These are phyloP conservation scores for Suhomyces terraborum DNA, from an alignment of 1,139 yeast genomes.

Conservation along the genomic window DNA sequence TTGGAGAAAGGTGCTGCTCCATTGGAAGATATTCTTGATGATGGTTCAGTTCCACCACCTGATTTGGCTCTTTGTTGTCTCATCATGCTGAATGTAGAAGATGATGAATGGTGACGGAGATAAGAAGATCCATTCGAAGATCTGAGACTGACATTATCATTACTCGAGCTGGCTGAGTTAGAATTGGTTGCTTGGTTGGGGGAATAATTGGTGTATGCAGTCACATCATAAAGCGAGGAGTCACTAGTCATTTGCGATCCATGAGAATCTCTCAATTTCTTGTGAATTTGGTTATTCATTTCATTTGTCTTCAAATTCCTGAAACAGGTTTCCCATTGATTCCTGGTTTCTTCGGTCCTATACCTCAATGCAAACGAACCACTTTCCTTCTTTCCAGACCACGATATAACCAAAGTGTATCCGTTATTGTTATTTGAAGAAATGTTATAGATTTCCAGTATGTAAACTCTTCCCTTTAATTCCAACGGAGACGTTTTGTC, in stretches of 20 bases:
- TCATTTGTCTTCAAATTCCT: constrained; percentile 45
- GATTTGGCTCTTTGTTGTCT: constrained; percentile 35
- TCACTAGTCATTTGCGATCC: constrained; percentile 32
- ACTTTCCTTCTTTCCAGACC: constrained; percentile 77
- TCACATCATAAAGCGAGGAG: constrained; percentile 28
- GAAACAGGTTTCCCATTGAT: constrained; percentile 69
- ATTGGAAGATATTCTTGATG: constrained; percentile 15
- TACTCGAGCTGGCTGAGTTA: constrained; percentile 11
- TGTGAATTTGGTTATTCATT: constrained; percentile 44
- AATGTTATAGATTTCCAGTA: constrained; percentile 63
- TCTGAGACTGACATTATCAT: constrained; percentile 26
- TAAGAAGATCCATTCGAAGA: constrained; percentile 34
- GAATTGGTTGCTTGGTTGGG: constrained; percentile 16
- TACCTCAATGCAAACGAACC: constrained; percentile 73
- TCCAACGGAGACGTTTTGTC: constrained; percentile 45
- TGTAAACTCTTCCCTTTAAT: constrained; percentile 69
- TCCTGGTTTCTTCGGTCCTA: constrained; percentile 67
- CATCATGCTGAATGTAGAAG: constrained; percentile 52
- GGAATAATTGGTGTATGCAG: constrained; percentile 20
- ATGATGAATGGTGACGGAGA: constrained; percentile 48
- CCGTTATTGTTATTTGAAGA: constrained; percentile 42
- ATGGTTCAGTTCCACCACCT: constrained; percentile 16
- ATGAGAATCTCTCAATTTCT: constrained; percentile 43
- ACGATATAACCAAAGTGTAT: constrained; percentile 65
- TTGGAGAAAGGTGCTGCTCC: constrained; percentile 10